Evolutionary conservation across 164 flowering plant genomes (phyloP), one percentile per base, ranked within the genome.

Genomic region (Dillenia suffruticosa): DNA sequence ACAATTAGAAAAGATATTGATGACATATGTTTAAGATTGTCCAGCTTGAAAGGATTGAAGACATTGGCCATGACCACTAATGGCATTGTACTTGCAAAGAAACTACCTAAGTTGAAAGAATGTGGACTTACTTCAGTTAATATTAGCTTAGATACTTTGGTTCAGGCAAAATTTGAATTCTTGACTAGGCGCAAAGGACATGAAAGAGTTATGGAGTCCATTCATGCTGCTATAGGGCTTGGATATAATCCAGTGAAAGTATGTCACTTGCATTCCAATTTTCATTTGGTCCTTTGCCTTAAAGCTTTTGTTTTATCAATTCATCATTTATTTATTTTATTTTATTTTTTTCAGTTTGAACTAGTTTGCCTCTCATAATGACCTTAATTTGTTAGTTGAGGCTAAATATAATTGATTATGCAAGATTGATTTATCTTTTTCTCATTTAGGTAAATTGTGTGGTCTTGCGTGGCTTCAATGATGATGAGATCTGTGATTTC

Each of bases 191-290:
- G 96, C 49, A 91, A 86, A 78, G 99, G 99, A 65, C 90, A 79
- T 75, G 81, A 77, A 59, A 89, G 68, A 74, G 99, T 94, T 65
- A 57, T 94, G 81, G 84, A 94, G 49, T 86, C 99, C 0, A 91
- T 89, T 48, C 68, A 89, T 74, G 65, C 88, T 49, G 93, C 96
- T 15, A 54, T 88, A 62, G 89, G 82, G 52, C 81, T 85, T 55
- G 99, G 94, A 10, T 94, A 84, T 63, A 74, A 85, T 77, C 96
- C 97, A 62, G 99, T 94, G 15, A 94, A 94, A 69, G 98, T 93
- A 82, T 65, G 75, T 58, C 57, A 46, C 47, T 45, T 62, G 22
- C 60, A 63, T 50, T 22, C 54, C 19, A 47, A 43, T 57, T 26
- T 48, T 50, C 16, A 49, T 64, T 46, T 51, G 24, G 12, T 9